These are phyloP conservation scores for Usnea hakonensis DNA, from an alignment of 495 filamentous ascomycete genomes.

Conservation along the genomic window DNA sequence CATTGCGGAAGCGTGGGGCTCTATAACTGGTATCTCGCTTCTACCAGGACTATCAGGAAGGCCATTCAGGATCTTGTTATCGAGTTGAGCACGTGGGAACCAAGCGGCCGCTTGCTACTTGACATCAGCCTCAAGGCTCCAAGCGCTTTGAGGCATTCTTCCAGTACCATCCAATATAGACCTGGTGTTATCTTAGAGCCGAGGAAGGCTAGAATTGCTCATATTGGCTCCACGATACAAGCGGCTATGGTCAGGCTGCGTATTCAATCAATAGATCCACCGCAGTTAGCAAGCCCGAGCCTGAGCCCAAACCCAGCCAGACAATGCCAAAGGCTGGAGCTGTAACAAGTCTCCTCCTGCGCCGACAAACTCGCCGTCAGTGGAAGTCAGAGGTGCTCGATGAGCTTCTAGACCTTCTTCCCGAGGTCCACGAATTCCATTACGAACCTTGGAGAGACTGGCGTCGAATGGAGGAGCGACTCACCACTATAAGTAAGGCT, in stretches of 20 bases:
- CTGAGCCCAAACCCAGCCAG: slow-evolving; percentile 11
- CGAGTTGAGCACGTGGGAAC: slow-evolving; percentile 33
- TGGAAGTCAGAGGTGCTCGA: slow-evolving; percentile 16
- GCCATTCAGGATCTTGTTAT: slow-evolving; percentile 32
- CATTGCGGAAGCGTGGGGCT: slow-evolving; percentile 25
- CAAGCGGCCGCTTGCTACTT: slow-evolving; percentile 30
- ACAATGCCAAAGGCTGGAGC: slow-evolving; percentile 21
- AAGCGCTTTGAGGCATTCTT: slow-evolving; percentile 34
- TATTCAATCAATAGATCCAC: slow-evolving; percentile 15
- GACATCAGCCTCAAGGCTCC: slow-evolving; percentile 37
- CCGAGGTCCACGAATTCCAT: slow-evolving; percentile 21
- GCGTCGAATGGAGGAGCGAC: slow-evolving; percentile 18
- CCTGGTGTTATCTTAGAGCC: slow-evolving; percentile 13
- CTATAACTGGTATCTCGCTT: slow-evolving; percentile 17
- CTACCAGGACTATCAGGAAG: slow-evolving; percentile 28
- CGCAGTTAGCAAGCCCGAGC: slow-evolving; percentile 8
- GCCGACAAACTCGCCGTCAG: slow-evolving; percentile 22
- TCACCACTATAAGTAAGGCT: slow-evolving; percentile 18
- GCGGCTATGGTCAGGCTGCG: slow-evolving; percentile 11
- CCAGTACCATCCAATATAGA: slow-evolving; percentile 21
- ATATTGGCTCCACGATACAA: slow-evolving; percentile 20
- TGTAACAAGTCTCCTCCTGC: slow-evolving; percentile 23
- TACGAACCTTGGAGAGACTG: slow-evolving; percentile 23
- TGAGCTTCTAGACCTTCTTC: slow-evolving; percentile 22
- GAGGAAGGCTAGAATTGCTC: slow-evolving; percentile 15